These are phyloP conservation scores for Trichoderma atrobrunneum DNA, from an alignment of 2,329 filamentous ascomycete species.

Conservation along the genomic window DNA sequence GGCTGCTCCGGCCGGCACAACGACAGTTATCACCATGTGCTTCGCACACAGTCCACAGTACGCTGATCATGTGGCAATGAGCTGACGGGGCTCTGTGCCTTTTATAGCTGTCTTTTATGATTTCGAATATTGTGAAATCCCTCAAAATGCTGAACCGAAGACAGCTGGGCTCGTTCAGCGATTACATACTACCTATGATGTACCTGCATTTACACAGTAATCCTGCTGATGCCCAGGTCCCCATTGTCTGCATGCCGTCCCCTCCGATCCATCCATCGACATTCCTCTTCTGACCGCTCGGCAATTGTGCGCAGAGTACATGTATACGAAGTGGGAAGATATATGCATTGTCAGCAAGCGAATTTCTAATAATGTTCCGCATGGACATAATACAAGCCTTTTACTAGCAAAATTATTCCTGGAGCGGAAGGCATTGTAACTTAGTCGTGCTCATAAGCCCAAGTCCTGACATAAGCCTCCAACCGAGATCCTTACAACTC, in stretches of 20 bases:
- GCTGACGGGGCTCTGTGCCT: background rate
- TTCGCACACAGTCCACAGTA: background rate
- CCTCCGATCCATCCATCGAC: background rate
- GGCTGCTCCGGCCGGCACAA: background rate
- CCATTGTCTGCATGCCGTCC: background rate
- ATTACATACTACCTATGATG: background rate
- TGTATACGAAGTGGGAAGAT: background rate
- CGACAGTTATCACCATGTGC: background rate
- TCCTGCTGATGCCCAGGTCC: background rate
- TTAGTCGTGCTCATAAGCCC: background rate
- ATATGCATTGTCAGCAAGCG: background rate
- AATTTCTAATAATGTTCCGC: background rate
- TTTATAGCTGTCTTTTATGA: background rate
- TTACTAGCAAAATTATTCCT: background rate
- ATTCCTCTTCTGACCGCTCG: background rate
- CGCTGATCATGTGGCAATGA: constrained; percentile 13
- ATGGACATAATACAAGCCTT: background rate
- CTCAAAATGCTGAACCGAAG: background rate
- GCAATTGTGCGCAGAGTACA: background rate
- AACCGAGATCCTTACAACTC: background rate
- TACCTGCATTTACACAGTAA: background rate
- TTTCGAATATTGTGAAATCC: background rate
- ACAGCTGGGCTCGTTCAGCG: background rate
- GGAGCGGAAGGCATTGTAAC: background rate
- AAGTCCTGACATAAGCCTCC: background rate